Base-by-base conservation (phyloP, 164 flowering plant genomes). In the Chimonanthus salicifolius region DNA sequence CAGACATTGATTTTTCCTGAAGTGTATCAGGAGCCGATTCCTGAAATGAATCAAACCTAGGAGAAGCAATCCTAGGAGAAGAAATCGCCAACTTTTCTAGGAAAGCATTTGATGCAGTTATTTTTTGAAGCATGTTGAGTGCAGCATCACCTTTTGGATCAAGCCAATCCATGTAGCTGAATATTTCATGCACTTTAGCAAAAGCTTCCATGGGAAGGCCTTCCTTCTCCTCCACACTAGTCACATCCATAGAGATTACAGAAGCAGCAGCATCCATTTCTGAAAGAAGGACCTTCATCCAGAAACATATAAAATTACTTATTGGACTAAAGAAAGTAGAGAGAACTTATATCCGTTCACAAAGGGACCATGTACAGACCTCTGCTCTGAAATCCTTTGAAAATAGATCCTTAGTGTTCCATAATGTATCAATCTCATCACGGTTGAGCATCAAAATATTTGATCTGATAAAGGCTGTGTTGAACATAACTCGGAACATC, bases 131-230 rank as follows among this genome's bases (percentile, higher is more conserved):
- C 71, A 85, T 74, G 76, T 81, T 80, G 44, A 81, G 74, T 44
- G 88, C 91, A 65, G 73, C 84, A 84, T 90, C 94, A n/a, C 82
- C 49, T 65, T 87, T 86, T 68, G 87, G 82, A 77, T 83, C 90
- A 68, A 83, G 67, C 97, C 94, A 92, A 78, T 94, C 94, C 46
- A 85, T 85, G 73, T 68, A 80, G 83, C 82, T 87, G 78, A 94
- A 92, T 46, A 90, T 86, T 79, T 92, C 97, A 58, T 89, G 93
- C 70, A 89, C 93, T 74, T 84, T 87, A 60, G 89, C 84, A 83
- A 91, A 94, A 73, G 97, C 97, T 84, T 94, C 99, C 33, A 88
- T 78, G 45, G 97, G 94, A 70, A 92, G 94, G 18, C 98, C 99
- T 72, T 87, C 94, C 79, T 88, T 89, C 80, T 88, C 94, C 74